Evolutionary conservation across 768 basidiomycete species (phyloP).

Genomic region (Rhizopogon sp.): DNA sequence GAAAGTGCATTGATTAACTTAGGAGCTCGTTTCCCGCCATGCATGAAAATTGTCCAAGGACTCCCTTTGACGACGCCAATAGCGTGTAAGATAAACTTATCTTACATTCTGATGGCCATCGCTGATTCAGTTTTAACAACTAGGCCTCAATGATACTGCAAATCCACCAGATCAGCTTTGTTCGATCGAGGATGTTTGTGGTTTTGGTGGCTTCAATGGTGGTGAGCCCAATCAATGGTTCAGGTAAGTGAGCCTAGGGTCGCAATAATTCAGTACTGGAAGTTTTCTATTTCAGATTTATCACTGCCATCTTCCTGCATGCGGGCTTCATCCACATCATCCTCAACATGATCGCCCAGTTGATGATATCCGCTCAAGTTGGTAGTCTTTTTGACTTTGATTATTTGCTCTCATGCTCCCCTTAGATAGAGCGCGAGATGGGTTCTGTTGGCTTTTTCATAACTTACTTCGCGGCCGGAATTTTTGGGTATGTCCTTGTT

Average conservation of each 20-base stretch:
- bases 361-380: slow-evolving; percentile 75
- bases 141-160: slow-evolving; percentile 80
- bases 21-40: slow-evolving; percentile 91
- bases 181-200: slow-evolving; percentile 78
- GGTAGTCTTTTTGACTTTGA: neutral
- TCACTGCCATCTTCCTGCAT: slow-evolving; percentile 87
- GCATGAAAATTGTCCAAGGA: slow-evolving; percentile 70
- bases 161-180: slow-evolving; percentile 72
- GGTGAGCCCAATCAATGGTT: slow-evolving; percentile 51
- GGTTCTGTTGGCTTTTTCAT: slow-evolving; percentile 81
- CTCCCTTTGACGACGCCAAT: slow-evolving; percentile 51
- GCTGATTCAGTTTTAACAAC: slow-evolving; percentile 1
- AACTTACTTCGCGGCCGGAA: slow-evolving; percentile 85
- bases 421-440: slow-evolving; percentile 86
- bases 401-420: slow-evolving; percentile 1
- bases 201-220: slow-evolving; percentile 68
- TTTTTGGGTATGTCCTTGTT: slow-evolving; percentile 68
- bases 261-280: slow-evolving; percentile 42
- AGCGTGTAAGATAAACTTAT: slow-evolving; percentile 43
- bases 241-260: slow-evolving; percentile 27
- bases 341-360: slow-evolving; percentile 87
- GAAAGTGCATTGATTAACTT: slow-evolving; percentile 77
- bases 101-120: slow-evolving; percentile 3
- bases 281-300: slow-evolving; percentile 48
- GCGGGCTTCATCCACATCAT: slow-evolving; percentile 93